Base-by-base conservation (phyloP, 306 rosid species). In the Quercus bicolor region DNA sequence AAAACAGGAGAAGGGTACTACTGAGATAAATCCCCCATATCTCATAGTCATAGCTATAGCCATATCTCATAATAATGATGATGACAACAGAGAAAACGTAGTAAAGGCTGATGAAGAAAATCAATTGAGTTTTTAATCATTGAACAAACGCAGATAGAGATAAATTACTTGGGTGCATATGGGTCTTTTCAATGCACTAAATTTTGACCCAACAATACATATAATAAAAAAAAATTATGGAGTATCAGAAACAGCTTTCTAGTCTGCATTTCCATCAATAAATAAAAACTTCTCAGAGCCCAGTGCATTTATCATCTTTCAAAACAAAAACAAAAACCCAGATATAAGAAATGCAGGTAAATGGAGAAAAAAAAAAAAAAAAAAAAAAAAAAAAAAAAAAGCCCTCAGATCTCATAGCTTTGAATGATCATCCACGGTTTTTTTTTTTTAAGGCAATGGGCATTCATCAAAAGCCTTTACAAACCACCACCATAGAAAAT, bases 391-490 rank as follows among this genome's bases (percentile, higher is more conserved):
- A 45, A 45, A 45, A 48, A 12, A 48, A 59, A 56, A 79, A 3
- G 61, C 80, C 82, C 82, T 79, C 86, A 61, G 86, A 87, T 84
- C 88, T 76, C 84, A 78, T 68, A 81, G 76, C 75, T 70, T 79
- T 31, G 16, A 34, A 10, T 26, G 28, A 62, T 82, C 88, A 84
- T 69, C 51, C 48, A 64, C 40, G 56, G 73, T 61, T 37, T n/a
- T 29, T 56, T 11, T 11, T 52, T 48, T 43, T 56, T 4, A 54
- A 76, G 56, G 69, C 77, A 74, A 28, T 61, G 83, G 83, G 81
- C 53, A 68, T 75, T 83, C 83, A 54, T 59, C 83, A 71, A 80
- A 70, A 70, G 53, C 85, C 77, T 54, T 75, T 62, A 48, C 57
- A 80, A 43, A 62, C 69, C 75, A 77, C 75, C 70, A 76, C 29